A percentile compares a stretch with the other conserved stretches of the same genome.
Conservation (phyloP, 768 basidiomycete genomes). For the Auricularia cornea region DNA sequence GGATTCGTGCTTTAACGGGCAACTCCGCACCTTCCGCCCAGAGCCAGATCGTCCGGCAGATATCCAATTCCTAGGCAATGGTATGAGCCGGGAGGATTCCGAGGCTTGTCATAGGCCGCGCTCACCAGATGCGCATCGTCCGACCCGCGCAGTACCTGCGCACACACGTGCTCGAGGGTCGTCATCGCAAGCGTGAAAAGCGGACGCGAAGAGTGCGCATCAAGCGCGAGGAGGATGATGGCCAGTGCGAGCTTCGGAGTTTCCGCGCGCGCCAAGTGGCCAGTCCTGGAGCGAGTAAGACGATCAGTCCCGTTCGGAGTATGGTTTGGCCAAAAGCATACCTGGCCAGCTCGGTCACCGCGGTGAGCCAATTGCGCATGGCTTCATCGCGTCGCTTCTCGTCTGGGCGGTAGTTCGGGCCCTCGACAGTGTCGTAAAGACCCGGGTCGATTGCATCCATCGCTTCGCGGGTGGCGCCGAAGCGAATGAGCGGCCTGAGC, state of each 20-base stretch:
- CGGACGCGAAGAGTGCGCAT: constrained; percentile 32
- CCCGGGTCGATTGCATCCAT: constrained; percentile 24
- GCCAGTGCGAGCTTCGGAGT: constrained; percentile 31
- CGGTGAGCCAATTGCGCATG: constrained; percentile 22
- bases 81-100: neutral
- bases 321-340: neutral
- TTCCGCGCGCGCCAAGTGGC: too few species aligned
- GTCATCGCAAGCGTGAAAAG: constrained; percentile 32
- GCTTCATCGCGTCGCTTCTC: constrained; percentile 32
- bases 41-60: neutral
- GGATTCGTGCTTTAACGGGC: neutral
- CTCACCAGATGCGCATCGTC: constrained; percentile 37
- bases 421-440: constrained; percentile 16
- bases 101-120: neutral
- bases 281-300: too few species aligned
- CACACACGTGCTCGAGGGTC: constrained; percentile 18
- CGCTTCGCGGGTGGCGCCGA: constrained; percentile 36
- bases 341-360: neutral
- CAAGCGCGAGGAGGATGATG: constrained; percentile 3
- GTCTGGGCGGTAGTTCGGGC: constrained; percentile 22
- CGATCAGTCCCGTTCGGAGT: too few species aligned
- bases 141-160: constrained; percentile 40
- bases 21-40: neutral
- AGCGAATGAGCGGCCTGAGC: constrained; percentile 25
- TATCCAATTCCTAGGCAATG: neutral